Evolutionary conservation across 2,329 filamentous ascomycete species (phyloP).

Genomic region (Curvularia verruculosa): DNA sequence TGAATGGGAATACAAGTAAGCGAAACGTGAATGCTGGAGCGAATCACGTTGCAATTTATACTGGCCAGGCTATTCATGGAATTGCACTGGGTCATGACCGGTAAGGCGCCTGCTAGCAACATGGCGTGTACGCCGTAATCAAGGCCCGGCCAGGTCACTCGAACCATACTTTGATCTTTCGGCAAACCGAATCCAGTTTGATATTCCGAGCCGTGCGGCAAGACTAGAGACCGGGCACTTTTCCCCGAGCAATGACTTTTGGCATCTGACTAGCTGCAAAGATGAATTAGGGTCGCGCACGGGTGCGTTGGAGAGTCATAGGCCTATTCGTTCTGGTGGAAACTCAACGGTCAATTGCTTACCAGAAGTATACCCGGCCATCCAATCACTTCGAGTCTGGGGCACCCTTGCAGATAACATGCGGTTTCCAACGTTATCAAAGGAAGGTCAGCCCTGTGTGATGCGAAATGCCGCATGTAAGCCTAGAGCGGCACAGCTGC

Average conservation of each 20-base stretch:
- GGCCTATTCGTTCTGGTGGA: slow-evolving; percentile 15
- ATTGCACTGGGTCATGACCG: slow-evolving; percentile 11
- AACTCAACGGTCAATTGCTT: slow-evolving; percentile 20
- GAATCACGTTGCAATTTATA: slow-evolving; percentile 18
- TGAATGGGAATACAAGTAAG: not conserved
- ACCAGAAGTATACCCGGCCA: slow-evolving; percentile 9
- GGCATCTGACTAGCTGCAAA: slow-evolving; percentile 1
- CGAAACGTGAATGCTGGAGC: not conserved
- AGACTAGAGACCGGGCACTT: not conserved
- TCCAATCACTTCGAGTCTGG: slow-evolving; percentile 11
- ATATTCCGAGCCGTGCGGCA: slow-evolving; percentile 6
- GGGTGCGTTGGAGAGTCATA: slow-evolving; percentile 10
- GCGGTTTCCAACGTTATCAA: slow-evolving; percentile 4
- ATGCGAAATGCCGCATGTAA: slow-evolving; percentile 9
- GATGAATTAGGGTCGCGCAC: not conserved
- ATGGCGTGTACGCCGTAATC: slow-evolving; percentile 17
- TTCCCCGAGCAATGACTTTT: not conserved
- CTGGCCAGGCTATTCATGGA: slow-evolving; percentile 13
- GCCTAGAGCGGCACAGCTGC: slow-evolving; percentile 5
- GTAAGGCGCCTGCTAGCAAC: slow-evolving; percentile 13
- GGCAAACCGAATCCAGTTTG: slow-evolving; percentile 11
- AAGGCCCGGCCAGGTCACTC: slow-evolving; percentile 14
- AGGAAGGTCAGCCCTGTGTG: slow-evolving; percentile 15
- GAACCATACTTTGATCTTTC: slow-evolving; percentile 8
- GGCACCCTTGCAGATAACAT: slow-evolving; percentile 13